Evolutionary conservation across 805 yeast species (phyloP).

Genomic region (Metschnikowia sp.): DNA sequence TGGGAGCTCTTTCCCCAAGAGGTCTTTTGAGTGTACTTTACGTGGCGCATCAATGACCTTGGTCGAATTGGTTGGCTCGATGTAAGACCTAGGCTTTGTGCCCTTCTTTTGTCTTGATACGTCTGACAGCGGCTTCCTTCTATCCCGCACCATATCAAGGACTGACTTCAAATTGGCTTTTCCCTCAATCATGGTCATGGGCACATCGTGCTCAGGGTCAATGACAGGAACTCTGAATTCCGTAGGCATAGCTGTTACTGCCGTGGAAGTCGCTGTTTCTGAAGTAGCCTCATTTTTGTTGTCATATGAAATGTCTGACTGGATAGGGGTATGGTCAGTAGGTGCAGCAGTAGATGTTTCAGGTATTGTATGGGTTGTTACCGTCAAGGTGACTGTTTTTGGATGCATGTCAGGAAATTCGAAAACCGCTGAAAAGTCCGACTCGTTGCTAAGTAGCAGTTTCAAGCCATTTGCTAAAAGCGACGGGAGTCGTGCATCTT

Average conservation of each 20-base stretch:
- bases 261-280: background rate
- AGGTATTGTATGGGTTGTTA: background rate
- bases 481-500: background rate
- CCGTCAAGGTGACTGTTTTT: background rate
- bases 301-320: too few relatives aligned
- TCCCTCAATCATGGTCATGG: background rate
- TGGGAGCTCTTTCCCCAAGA: background rate
- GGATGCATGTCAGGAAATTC: background rate
- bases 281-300: too few relatives aligned
- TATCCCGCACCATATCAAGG: background rate
- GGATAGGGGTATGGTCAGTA: background rate
- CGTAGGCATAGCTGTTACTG: background rate
- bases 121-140: background rate
- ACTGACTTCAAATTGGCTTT: slow-evolving; percentile 3
- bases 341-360: background rate
- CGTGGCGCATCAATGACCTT: background rate
- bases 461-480: slow-evolving; percentile 6
- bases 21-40: slow-evolving; percentile 1
- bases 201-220: background rate
- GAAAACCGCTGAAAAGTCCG: slow-evolving; percentile 2
- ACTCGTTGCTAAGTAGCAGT: background rate
- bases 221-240: background rate
- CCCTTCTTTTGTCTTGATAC: background rate
- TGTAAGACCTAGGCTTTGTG: background rate
- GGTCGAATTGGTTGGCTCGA: background rate